Evolutionary conservation across 1,284 basidiomycete species (phyloP).

Genomic region (Trichosporon asahii): DNA sequence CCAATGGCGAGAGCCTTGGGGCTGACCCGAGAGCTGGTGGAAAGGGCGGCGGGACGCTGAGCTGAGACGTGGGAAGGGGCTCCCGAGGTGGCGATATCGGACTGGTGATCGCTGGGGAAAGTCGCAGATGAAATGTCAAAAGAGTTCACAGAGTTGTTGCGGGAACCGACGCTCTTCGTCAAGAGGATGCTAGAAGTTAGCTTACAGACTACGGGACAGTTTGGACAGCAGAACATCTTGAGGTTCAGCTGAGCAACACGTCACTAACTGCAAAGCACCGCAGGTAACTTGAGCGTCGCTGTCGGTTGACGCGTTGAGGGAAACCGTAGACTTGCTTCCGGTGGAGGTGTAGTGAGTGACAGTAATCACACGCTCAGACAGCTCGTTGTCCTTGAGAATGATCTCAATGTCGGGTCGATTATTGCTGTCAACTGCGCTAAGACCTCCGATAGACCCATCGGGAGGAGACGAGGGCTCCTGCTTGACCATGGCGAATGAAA

Average conservation of each 20-base stretch:
- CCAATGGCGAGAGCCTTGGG: neutral
- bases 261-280: neutral
- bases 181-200: neutral
- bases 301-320: neutral
- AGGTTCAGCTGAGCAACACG: too few relatives aligned
- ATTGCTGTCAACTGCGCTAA: too few relatives aligned
- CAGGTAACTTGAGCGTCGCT: neutral
- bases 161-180: neutral
- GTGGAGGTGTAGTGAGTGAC: neutral
- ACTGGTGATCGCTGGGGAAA: neutral
- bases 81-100: neutral
- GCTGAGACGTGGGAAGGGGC: neutral
- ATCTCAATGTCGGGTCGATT: neutral
- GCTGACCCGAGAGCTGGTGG: neutral
- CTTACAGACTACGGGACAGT: neutral
- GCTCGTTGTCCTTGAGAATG: neutral
- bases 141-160: neutral
- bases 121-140: too few relatives aligned
- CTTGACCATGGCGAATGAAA: neutral
- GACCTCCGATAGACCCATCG: neutral
- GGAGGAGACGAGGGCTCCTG: neutral
- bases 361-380: neutral
- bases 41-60: neutral
- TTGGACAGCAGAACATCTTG: too few relatives aligned
- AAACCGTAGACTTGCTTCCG: neutral